A percentile compares a stretch with the other conserved stretches of the same genome.
phyloP scores from a whole-genome alignment of 1,284 basidiomycete species.

The Fistulinella cinereoalba region DNA sequence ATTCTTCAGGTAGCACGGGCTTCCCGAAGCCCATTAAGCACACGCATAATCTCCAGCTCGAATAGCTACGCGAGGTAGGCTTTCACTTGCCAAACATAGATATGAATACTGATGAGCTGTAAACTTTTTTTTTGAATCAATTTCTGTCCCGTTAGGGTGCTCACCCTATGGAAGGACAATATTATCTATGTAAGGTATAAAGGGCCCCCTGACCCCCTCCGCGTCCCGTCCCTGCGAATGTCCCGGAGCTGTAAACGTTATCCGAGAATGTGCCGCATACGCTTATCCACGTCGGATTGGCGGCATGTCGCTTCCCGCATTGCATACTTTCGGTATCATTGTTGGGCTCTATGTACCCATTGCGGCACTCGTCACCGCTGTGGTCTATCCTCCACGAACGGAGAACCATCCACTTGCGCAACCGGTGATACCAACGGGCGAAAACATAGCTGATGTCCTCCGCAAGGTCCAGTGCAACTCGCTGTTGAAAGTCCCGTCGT shows the following conservation, averaged over 20 bases:
- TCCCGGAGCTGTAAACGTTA: slow-evolving; percentile 8
- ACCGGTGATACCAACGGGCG: slow-evolving; percentile 20
- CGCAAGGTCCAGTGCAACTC: not conserved
- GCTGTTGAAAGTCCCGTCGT: slow-evolving; percentile 21
- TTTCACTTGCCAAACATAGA: too few relatives aligned
- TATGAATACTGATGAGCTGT: too few relatives aligned
- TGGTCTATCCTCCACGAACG: slow-evolving; percentile 18
- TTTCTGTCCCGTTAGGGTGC: too few relatives aligned
- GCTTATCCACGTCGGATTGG: slow-evolving; percentile 18
- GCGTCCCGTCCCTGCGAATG: too few relatives aligned
- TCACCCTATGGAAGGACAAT: too few relatives aligned
- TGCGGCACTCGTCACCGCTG: slow-evolving; percentile 5
- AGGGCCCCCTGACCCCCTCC: too few relatives aligned
- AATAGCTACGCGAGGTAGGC: slow-evolving; percentile 26
- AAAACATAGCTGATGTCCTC: slow-evolving; percentile 14
- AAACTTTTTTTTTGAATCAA: too few relatives aligned
- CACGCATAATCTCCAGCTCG: slow-evolving; percentile 21
- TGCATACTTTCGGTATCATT: slow-evolving; percentile 24
- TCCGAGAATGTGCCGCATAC: not conserved
- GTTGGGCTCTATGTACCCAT: slow-evolving; percentile 18
- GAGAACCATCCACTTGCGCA: slow-evolving; percentile 6
- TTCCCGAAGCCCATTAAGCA: slow-evolving; percentile 35
- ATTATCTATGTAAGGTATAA: too few relatives aligned
- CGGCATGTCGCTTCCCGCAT: slow-evolving; percentile 26
- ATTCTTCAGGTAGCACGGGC: slow-evolving; percentile 41